A percentile compares a stretch with the other conserved stretches of the same genome.
These are phyloP conservation scores for Phytopythium litorale DNA, from an alignment of 352 stramenopile species.

Conservation along the genomic window DNA sequence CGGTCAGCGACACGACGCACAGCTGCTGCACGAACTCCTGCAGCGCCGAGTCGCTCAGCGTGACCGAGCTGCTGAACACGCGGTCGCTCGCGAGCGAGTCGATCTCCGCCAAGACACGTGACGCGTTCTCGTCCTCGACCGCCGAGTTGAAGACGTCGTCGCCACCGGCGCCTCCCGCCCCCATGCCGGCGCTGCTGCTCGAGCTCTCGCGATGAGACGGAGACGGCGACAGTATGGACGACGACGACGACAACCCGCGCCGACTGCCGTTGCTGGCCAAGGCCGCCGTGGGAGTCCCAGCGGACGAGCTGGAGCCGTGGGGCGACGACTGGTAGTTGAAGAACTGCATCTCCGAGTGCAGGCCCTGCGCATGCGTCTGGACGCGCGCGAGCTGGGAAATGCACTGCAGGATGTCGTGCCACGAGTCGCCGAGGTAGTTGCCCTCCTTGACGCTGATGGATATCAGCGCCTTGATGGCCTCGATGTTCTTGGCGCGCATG, in stretches of 20 bases:
- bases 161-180: conserved; percentile 18
- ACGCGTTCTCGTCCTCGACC: conserved; percentile 82
- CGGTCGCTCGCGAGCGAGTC: conserved; percentile 87
- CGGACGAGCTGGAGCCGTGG: conserved; percentile 11
- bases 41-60: conserved; percentile 68
- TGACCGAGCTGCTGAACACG: conserved; percentile 89
- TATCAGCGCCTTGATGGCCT: conserved; percentile 96
- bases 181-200: conserved; percentile 2
- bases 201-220: conserved; percentile 47
- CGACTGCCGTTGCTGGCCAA: conserved; percentile 20
- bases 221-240: conserved; percentile 32
- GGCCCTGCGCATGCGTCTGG: conserved; percentile 92
- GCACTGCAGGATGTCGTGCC: conserved; percentile 95
- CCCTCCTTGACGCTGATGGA: conserved; percentile 96
- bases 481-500: conserved; percentile 97
- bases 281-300: conserved; percentile 10
- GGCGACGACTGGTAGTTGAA: conserved; percentile 55
- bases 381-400: conserved; percentile 98
- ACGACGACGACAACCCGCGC: conserved; percentile 18
- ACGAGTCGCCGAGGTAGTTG: conserved; percentile 96
- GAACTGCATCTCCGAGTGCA: conserved; percentile 80
- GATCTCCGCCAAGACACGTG: conserved; percentile 80
- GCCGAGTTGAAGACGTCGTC: conserved; percentile 68
- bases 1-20: conserved; percentile 88
- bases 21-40: conserved; percentile 91